phyloP scores from a whole-genome alignment of 2,329 filamentous ascomycete species.

The Trichoderma brevicompactum region DNA sequence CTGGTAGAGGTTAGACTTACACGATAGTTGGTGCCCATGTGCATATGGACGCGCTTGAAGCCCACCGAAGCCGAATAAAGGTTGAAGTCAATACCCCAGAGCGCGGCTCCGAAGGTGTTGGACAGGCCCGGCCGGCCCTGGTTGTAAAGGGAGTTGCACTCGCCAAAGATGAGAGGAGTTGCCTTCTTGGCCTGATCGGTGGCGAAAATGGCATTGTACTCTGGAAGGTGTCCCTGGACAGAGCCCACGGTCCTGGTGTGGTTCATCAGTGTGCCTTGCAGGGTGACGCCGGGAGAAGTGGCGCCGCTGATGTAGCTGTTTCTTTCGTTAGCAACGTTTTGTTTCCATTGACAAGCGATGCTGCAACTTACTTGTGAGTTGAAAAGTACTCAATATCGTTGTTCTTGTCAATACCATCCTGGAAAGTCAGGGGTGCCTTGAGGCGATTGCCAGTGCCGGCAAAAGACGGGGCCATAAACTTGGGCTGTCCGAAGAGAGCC shows the following conservation, averaged over 20 bases:
- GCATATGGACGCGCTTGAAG: constrained; percentile 64
- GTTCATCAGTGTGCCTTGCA: constrained; percentile 67
- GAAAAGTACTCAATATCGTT: constrained; percentile 57
- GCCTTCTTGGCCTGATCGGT: constrained; percentile 4
- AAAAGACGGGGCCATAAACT: constrained; percentile 60
- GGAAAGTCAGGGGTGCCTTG: constrained; percentile 55
- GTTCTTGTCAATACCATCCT: constrained; percentile 56
- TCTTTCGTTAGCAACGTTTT: constrained; percentile 1
- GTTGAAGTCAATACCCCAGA: constrained; percentile 68
- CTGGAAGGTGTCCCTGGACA: constrained; percentile 53
- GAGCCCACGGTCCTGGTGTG: constrained; percentile 58
- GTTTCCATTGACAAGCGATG: neutral
- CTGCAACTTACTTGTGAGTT: constrained; percentile 58
- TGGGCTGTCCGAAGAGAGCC: constrained; percentile 35
- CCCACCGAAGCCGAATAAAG: constrained; percentile 60
- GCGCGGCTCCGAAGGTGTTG: constrained; percentile 67
- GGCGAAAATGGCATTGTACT: constrained; percentile 49
- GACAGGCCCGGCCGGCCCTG: constrained; percentile 64
- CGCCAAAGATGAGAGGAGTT: constrained; percentile 61
- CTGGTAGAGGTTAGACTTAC: constrained; percentile 32
- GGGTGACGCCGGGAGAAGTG: constrained; percentile 61
- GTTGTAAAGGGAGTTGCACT: constrained; percentile 66
- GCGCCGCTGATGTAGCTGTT: constrained; percentile 65
- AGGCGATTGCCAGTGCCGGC: constrained; percentile 57
- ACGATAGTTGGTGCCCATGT: constrained; percentile 66